Evolutionary conservation across 805 yeast genomes (phyloP), one percentile per base, ranked within the genome.

Genomic region (Sungouiozyma ichnusensis): DNA sequence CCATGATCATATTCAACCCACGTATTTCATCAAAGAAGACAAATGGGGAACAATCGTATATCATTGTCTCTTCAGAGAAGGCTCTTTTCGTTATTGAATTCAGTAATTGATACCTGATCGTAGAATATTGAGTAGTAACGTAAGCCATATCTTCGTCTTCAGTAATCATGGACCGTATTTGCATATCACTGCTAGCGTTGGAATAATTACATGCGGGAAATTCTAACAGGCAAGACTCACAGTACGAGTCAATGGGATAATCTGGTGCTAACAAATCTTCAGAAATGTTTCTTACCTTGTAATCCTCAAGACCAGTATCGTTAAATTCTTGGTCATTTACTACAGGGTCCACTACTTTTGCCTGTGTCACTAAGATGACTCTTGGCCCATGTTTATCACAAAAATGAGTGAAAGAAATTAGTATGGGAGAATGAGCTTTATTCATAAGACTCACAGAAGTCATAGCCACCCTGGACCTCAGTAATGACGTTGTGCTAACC

Each of bases 301-400:
- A 41, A 17, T 49, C 53, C 3, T 45, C 47, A 1, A 56, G 41
- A n/a, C 47, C 47, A 8, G 19, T 6, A n/a, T 17, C 29, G 14
- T 16, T 33, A 34, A 33, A 9, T 2, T 3, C 14, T 13, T 16
- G 18, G 6, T 16, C 35, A 24, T 6, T 33, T 7, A 13, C 35
- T 7, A 16, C 18, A 6, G 13, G 13, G 11, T 15, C 11, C 14
- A 32, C 15, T 20, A 20, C 14, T 11, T 18, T 15, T 20, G 29
- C 17, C n/a, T 79, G 85, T 0, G 87, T 79, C 48, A 84, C 80
- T 54, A 79, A 60, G 1, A 82, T 65, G 34, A 77, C 72, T 11
- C 78, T 66, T 0, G 90, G 88, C 0, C 90, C 90, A 54, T 82
- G 88, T 17, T 76, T 71, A 59, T 82, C 90, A 58, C 90, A 82